Evolutionary conservation across 2,329 filamentous ascomycete genomes (phyloP).

Genomic region (Verticillium longisporum): DNA sequence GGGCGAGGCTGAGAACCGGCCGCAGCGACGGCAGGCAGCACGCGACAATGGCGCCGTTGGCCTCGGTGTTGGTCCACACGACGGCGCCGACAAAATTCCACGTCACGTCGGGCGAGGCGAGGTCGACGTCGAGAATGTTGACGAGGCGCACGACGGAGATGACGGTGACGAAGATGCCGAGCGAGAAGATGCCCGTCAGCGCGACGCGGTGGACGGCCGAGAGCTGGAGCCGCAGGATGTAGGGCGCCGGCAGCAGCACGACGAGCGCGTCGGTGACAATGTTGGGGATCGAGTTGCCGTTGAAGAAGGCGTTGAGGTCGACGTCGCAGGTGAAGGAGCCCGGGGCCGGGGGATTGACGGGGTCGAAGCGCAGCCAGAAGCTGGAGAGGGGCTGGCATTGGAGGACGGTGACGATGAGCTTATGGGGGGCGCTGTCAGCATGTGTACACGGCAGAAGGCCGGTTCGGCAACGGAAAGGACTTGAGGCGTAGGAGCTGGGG

Average conservation of each 20-base stretch:
- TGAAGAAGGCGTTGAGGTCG: conserved; percentile 16
- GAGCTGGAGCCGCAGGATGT: conserved; percentile 18
- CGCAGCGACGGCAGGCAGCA: conserved; percentile 1
- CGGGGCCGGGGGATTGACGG: conserved; percentile 7
- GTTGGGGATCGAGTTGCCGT: conserved; percentile 19
- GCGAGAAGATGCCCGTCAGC: conserved; percentile 16
- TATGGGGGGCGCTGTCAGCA: conserved; percentile 1
- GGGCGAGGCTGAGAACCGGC: neutral
- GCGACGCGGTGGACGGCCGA: conserved; percentile 15
- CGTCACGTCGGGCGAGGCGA: conserved; percentile 15
- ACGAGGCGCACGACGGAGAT: conserved; percentile 12
- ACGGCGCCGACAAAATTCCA: conserved; percentile 16
- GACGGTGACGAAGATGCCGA: conserved; percentile 15
- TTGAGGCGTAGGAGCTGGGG: no score
- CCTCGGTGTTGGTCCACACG: conserved; percentile 17
- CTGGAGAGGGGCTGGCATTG: conserved; percentile 13
- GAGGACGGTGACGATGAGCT: conserved; percentile 11
- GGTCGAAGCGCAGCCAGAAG: conserved; percentile 13
- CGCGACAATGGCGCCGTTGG: conserved; percentile 14
- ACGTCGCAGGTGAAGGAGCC: conserved; percentile 11
- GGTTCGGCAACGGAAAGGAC: no score
- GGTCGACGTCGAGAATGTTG: conserved; percentile 7
- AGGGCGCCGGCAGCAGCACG: conserved; percentile 18
- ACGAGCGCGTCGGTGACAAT: conserved; percentile 20
- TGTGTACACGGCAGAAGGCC: no score